Evolutionary conservation across 2,329 filamentous ascomycete species (phyloP).

Genomic region (Colletotrichum lindemuthianum): DNA sequence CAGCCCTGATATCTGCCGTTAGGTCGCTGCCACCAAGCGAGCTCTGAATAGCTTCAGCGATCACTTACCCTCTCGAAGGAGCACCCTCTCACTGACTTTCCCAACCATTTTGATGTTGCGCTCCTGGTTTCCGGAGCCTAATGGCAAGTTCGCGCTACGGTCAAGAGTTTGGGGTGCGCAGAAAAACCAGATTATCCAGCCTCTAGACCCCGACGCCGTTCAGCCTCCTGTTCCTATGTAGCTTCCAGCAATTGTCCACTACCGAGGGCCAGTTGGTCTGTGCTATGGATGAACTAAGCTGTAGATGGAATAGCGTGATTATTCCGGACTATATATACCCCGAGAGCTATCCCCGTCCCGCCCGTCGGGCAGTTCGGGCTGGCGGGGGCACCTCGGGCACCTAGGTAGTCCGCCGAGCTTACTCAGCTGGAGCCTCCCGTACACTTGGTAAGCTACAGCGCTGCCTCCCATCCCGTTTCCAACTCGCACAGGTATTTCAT

Average conservation of each 20-base stretch:
- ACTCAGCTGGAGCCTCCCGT: no score
- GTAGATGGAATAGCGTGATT: background rate
- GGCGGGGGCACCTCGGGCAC: no score
- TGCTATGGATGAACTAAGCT: background rate
- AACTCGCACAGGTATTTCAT: conserved; percentile 4
- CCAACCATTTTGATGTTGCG: conserved; percentile 60
- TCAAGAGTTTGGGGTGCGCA: conserved; percentile 11
- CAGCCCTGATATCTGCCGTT: conserved; percentile 69
- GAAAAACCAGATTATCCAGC: conserved; percentile 17
- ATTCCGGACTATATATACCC: background rate
- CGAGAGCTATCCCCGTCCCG: background rate
- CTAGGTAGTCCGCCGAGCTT: no score
- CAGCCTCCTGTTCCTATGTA: conserved; percentile 20
- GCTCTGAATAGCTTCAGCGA: background rate
- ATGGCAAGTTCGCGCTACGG: conserved; percentile 7
- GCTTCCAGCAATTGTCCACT: conserved; percentile 17
- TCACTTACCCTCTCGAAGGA: conserved; percentile 67
- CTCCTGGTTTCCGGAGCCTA: conserved; percentile 23
- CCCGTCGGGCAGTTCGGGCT: no score
- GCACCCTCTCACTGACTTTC: conserved; percentile 73
- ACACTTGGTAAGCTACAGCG: no score
- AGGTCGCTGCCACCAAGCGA: conserved; percentile 15
- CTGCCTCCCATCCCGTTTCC: background rate
- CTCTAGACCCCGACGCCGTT: conserved; percentile 25
- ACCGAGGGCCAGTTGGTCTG: conserved; percentile 15